Conservation (phyloP, 2,329 filamentous ascomycete species). For the Aspergillus pseudonomiae region DNA sequence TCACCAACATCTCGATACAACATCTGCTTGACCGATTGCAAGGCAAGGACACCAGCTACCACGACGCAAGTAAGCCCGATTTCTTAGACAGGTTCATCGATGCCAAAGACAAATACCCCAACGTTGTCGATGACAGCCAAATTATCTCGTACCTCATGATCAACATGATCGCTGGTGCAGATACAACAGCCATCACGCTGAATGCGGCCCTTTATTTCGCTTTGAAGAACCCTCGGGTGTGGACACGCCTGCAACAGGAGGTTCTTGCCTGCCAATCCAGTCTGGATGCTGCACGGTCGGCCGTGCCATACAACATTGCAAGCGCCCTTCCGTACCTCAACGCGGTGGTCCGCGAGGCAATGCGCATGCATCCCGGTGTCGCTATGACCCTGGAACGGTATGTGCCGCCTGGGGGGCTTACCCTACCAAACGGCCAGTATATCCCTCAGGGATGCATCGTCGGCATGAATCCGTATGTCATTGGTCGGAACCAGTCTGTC, state of each 20-base stretch:
- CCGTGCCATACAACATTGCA: conserved; percentile 24
- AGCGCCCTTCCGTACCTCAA: conserved; percentile 47
- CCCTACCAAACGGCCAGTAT: conserved; percentile 33
- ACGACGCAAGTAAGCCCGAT: conserved; percentile 29
- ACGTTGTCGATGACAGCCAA: conserved; percentile 40
- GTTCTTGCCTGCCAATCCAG: conserved; percentile 10
- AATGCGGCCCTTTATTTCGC: conserved; percentile 32
- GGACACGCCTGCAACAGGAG: conserved; percentile 22
- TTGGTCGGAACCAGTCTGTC: conserved; percentile 42
- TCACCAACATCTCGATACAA: conserved; percentile 25
- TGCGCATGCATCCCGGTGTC: conserved; percentile 54
- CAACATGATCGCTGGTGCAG: conserved; percentile 41
- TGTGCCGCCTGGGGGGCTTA: conserved; percentile 43
- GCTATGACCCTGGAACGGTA: conserved; percentile 55
- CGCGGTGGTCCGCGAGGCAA: conserved; percentile 56
- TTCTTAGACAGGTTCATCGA: conserved; percentile 49
- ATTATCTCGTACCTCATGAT: conserved; percentile 41
- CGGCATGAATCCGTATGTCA: conserved; percentile 40
- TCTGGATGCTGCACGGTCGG: background rate
- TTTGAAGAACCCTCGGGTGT: conserved; percentile 20
- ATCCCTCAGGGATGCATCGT: conserved; percentile 41
- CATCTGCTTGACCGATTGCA: conserved; percentile 20
- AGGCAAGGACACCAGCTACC: conserved; percentile 21
- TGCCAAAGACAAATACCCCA: conserved; percentile 36
- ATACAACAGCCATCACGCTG: conserved; percentile 42